Evolutionary conservation across 2,329 filamentous ascomycete genomes (phyloP).

Genomic region (Endocalyx cinctus): DNA sequence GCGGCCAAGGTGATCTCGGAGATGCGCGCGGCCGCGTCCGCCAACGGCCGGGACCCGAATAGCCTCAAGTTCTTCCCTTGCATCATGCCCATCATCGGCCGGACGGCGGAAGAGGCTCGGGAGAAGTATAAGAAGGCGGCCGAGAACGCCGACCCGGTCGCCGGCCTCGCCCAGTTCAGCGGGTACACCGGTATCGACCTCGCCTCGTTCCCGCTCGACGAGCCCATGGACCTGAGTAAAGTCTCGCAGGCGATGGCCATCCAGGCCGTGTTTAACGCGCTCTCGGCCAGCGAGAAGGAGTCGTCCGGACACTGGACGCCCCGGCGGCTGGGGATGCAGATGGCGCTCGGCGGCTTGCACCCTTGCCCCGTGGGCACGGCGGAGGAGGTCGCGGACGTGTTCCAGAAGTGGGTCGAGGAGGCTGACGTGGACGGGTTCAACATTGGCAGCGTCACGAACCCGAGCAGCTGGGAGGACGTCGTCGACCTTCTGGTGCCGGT

Average conservation of each 20-base stretch:
- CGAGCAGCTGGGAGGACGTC: constrained; percentile 62
- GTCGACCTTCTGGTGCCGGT: constrained; percentile 61
- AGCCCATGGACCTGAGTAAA: constrained; percentile 2
- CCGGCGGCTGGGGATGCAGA: constrained; percentile 4
- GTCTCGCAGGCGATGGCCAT: constrained; percentile 4
- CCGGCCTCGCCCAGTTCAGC: constrained; percentile 6
- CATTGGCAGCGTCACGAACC: constrained; percentile 49
- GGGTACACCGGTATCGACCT: constrained; percentile 11
- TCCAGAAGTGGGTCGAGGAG: constrained; percentile 26
- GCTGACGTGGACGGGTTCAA: constrained; percentile 60
- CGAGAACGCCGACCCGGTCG: constrained; percentile 4
- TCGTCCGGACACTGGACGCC: constrained; percentile 4
- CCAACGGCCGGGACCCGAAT: constrained; percentile 46
- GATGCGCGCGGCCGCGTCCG: constrained; percentile 44
- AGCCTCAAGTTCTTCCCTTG: constrained; percentile 50
- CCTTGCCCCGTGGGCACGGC: constrained; percentile 6
- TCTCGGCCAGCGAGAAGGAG: constrained; percentile 1
- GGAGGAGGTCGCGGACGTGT: constrained; percentile 6
- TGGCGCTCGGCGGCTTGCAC: constrained; percentile 7
- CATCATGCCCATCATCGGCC: constrained; percentile 42
- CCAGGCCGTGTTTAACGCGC: constrained; percentile 5
- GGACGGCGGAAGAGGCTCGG: constrained; percentile 39
- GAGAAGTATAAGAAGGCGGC: constrained; percentile 1
- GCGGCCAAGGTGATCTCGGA: constrained; percentile 43
- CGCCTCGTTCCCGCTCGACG: constrained; percentile 3